Conservation (phyloP, 1,284 basidiomycete species). For the Ceratobasidium papillatum region DNA sequence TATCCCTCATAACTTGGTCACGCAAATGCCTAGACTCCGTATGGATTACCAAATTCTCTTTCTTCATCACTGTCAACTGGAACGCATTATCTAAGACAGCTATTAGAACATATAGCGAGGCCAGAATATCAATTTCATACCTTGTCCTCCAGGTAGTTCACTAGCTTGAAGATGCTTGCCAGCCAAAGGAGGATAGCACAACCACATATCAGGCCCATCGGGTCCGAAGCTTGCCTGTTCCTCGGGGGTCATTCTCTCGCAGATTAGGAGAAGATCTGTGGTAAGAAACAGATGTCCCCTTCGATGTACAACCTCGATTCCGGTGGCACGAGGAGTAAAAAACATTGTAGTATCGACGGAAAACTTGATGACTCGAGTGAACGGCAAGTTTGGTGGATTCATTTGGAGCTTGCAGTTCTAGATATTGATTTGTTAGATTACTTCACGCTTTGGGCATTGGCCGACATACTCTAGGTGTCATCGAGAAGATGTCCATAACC, state of each 20-base stretch:
- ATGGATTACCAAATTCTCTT: slow-evolving; percentile 81
- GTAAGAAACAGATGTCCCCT: slow-evolving; percentile 89
- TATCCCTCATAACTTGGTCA: slow-evolving; percentile 74
- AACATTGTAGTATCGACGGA: slow-evolving; percentile 79
- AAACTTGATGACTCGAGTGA: slow-evolving; percentile 79
- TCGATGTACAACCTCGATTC: slow-evolving; percentile 73
- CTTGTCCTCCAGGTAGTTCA: slow-evolving; percentile 62
- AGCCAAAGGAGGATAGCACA: slow-evolving; percentile 94
- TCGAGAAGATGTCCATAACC: slow-evolving; percentile 94
- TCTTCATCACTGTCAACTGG: slow-evolving; percentile 85
- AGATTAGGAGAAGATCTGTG: slow-evolving; percentile 91
- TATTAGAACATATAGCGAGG: slow-evolving; percentile 39
- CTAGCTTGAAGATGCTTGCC: slow-evolving; percentile 89
- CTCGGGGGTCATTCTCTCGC: slow-evolving; percentile 78
- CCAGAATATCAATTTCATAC: slow-evolving; percentile 42
- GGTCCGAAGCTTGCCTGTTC: slow-evolving; percentile 58
- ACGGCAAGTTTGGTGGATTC: slow-evolving; percentile 80
- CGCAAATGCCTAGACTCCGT: slow-evolving; percentile 69
- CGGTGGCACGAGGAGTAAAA: slow-evolving; percentile 81
- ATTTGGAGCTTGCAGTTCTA: slow-evolving; percentile 94
- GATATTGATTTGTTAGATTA: slow-evolving; percentile 1
- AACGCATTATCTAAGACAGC: slow-evolving; percentile 68
- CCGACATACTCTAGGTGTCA: slow-evolving; percentile 84
- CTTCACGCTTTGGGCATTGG: neutral
- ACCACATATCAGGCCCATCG: slow-evolving; percentile 83